These are phyloP conservation scores for Teunomyces tritomae DNA, from an alignment of 805 yeast species.

Conservation along the genomic window DNA sequence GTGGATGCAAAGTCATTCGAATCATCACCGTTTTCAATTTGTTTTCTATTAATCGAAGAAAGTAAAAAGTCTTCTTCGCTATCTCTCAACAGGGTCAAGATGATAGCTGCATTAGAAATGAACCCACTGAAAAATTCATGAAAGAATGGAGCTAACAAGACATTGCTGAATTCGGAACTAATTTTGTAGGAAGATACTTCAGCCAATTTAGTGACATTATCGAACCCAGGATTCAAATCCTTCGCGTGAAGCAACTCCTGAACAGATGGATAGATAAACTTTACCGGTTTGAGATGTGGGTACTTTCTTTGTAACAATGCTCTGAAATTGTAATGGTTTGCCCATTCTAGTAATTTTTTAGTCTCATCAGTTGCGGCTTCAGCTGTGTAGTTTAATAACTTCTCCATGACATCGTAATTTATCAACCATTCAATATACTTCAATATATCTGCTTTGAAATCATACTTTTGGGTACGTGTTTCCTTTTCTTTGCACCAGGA, in stretches of 20 bases:
- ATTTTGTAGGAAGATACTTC: slow-evolving; percentile 17
- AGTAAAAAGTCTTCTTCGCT: slow-evolving; percentile 70
- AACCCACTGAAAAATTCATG: slow-evolving; percentile 54
- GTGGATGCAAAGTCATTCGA: neutral
- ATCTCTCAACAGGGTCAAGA: slow-evolving; percentile 65
- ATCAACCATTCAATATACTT: slow-evolving; percentile 58
- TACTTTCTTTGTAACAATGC: slow-evolving; percentile 63
- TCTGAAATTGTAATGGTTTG: slow-evolving; percentile 62
- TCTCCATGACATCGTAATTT: slow-evolving; percentile 69
- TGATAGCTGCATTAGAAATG: slow-evolving; percentile 61
- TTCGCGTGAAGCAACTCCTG: slow-evolving; percentile 27
- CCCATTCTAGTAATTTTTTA: slow-evolving; percentile 36
- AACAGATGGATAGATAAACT: slow-evolving; percentile 50
- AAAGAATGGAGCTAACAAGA: slow-evolving; percentile 38
- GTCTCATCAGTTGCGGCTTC: slow-evolving; percentile 47
- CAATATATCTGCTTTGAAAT: slow-evolving; percentile 55
- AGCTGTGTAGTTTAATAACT: slow-evolving; percentile 57
- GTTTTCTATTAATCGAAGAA: slow-evolving; percentile 37
- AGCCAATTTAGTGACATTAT: slow-evolving; percentile 32
- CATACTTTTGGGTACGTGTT: slow-evolving; percentile 41
- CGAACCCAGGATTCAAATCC: slow-evolving; percentile 22
- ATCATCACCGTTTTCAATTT: slow-evolving; percentile 8
- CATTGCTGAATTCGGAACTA: slow-evolving; percentile 23
- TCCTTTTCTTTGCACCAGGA: slow-evolving; percentile 62
- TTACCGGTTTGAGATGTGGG: slow-evolving; percentile 54